phyloP scores from a whole-genome alignment of 352 stramenopile species.

The Pythium scleroteichum region DNA sequence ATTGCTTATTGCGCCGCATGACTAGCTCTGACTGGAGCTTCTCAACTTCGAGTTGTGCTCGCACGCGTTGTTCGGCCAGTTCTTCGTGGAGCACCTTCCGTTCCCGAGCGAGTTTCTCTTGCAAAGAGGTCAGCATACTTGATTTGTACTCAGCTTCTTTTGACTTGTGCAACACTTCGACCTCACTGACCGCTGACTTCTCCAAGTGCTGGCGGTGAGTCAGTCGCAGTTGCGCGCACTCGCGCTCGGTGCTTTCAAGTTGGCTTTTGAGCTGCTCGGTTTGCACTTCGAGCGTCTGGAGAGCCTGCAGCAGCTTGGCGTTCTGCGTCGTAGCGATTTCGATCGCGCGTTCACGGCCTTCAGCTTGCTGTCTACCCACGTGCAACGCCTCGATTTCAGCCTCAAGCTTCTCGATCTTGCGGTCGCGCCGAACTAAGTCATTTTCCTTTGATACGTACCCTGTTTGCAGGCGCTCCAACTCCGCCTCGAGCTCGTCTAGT shows the following conservation, averaged over 20 bases:
- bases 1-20: slow-evolving; percentile 74
- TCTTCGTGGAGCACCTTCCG: slow-evolving; percentile 49
- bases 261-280: slow-evolving; percentile 29
- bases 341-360: slow-evolving; percentile 69
- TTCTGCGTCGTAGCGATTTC: slow-evolving; percentile 80
- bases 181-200: slow-evolving; percentile 37
- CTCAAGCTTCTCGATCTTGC: slow-evolving; percentile 58
- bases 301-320: slow-evolving; percentile 58
- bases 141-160: slow-evolving; percentile 46
- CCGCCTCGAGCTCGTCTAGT: slow-evolving; percentile 63
- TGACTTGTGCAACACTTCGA: slow-evolving; percentile 49
- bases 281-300: slow-evolving; percentile 55
- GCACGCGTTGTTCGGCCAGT: slow-evolving; percentile 38
- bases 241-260: slow-evolving; percentile 31
- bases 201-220: slow-evolving; percentile 34
- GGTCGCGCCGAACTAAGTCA: slow-evolving; percentile 50
- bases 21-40: slow-evolving; percentile 71
- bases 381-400: slow-evolving; percentile 57
- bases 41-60: slow-evolving; percentile 62
- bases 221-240: slow-evolving; percentile 44
- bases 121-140: slow-evolving; percentile 33
- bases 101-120: slow-evolving; percentile 61
- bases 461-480: slow-evolving; percentile 63
- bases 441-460: slow-evolving; percentile 60
- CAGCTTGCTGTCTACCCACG: slow-evolving; percentile 43